A percentile compares a stretch with the other conserved stretches of the same genome.
Evolutionary conservation across 2,329 filamentous ascomycete species (phyloP).

Genomic region (Ambrosiella xylebori): DNA sequence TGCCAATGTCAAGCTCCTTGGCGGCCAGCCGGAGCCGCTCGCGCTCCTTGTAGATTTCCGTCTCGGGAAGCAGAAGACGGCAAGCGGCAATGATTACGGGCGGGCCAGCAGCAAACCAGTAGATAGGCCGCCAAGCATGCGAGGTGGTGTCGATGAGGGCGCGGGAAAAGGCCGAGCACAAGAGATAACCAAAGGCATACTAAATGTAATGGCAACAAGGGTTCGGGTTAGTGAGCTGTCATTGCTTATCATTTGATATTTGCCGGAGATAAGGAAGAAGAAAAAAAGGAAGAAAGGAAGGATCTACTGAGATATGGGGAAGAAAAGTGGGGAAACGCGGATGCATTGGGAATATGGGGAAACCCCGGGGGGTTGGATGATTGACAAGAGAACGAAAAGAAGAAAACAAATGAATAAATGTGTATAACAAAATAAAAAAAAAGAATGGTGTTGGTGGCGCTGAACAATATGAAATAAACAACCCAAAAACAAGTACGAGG

Average conservation of each 20-base stretch:
- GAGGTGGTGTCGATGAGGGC: conserved; percentile 59
- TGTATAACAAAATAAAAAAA: no score
- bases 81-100: conserved; percentile 67
- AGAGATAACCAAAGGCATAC: conserved; percentile 49
- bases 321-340: no score
- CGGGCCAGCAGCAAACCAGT: conserved; percentile 74
- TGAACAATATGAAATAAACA: no score
- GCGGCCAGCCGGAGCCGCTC: conserved; percentile 39
- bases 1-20: conserved; percentile 14
- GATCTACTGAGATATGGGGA: no score
- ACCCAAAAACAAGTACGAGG: no score
- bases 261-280: neutral
- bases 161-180: conserved; percentile 39
- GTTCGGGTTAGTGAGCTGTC: neutral
- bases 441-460: no score
- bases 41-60: conserved; percentile 51
- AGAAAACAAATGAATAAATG: no score
- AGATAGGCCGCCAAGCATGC: conserved; percentile 69
- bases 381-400: no score
- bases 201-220: conserved; percentile 11
- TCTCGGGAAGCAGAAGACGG: conserved; percentile 65
- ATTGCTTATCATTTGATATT: neutral
- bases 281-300: neutral
- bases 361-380: no score
- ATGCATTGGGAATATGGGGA: no score